Evolutionary conservation across 2,329 filamentous ascomycete genomes (phyloP), one percentile per base, ranked within the genome.

Genomic region (Paraphaeosphaeria sporulosa): DNA sequence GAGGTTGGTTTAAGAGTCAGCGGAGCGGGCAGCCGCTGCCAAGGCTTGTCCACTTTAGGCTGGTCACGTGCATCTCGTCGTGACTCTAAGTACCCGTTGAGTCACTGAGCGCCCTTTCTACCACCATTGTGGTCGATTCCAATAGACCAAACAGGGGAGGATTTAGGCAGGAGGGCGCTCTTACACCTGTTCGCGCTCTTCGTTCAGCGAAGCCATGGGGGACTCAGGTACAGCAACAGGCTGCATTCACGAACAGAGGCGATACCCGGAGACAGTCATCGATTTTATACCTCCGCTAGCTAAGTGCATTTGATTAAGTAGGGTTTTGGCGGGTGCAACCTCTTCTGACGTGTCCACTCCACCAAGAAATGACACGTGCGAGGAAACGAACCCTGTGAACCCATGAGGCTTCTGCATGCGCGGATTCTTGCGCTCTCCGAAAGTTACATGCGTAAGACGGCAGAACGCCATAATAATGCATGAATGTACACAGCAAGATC

Each of bases 1-100:
- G 51, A 54, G 36, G 52, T 60, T n/a, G 34, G 32, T 19, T 61
- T 61, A 55, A 61, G 55, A 58, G 59, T 61, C 57, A 59, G 40
- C 25, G 44, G 27, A 53, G 34, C 42, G 30, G 17, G 43, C 40
- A 48, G 21, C 17, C 17, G 40, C 25, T 21, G 56, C 56, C 56
- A 58, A 58, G 56, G 8, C 42, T 25, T 53, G 34, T 21, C 34
- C 12, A 19, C 36, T 15, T 34, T 54, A 25, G 40, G 51, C 23
- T 9, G 17, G 25, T 44, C 51, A 54, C 51, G 51, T 54, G 51
- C 15, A 32, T n/a, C 5, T 8, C 30, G 21, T 54, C 21, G 21
- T 6, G n/a, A 21, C 30, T 8, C 27, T 3, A 4, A 12, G 23
- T 17, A 47, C 2, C 44, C 13, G 48, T 38, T 40, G 48, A 51